Evolutionary conservation across 768 basidiomycete genomes (phyloP), one percentile per base, ranked within the genome.

Genomic region (Lentinula lateritia): DNA sequence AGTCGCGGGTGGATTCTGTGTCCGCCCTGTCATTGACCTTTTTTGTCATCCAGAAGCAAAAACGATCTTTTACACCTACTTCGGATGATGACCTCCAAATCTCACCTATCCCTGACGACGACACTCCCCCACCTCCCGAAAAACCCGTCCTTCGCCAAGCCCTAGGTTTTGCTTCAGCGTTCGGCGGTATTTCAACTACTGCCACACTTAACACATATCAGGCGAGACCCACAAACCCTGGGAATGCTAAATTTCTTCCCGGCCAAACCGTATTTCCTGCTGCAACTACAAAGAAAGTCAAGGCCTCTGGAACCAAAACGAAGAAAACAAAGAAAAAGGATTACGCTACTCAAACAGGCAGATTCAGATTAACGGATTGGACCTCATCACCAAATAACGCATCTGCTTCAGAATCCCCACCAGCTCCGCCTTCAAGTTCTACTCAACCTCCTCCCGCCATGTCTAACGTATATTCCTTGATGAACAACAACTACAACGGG

Each of bases 131-230:
- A 45, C 80, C 80, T 48, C 63, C 73, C 20, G 72, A 76, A 41
- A 73, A 75, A 6, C 86, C 86, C 41, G 68, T 88, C 34, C 78
- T 88, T 64, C 80, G 86, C 52, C 80, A 85, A 67, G 76, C 83
- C n/a, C 72, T 88, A 42, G 86, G 75, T 20, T 87, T 87, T 66
- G 70, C 76, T 50, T 77, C 73, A 72, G 60, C 67, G 18, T 68
- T 68, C 8, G 71, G 71, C 7, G 63, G 64, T 43, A 58, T 62
- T 38, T 64, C 71, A 41, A 66, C 66, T 41, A 66, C 70, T 46
- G 45, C 70, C 35, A 71, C 66, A 58, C 66, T 78, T 43, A 75
- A 69, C 46, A 82, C 80, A 35, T 82, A 82, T 63, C 71, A 82
- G 64, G 77, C 77, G 69, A 28, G 54, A 70, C 46, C 46, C 64